A percentile compares a stretch with the other conserved stretches of the same genome.
Conservation (phyloP, 805 yeast species). For the Saccharomycopsis lassenensis region DNA sequence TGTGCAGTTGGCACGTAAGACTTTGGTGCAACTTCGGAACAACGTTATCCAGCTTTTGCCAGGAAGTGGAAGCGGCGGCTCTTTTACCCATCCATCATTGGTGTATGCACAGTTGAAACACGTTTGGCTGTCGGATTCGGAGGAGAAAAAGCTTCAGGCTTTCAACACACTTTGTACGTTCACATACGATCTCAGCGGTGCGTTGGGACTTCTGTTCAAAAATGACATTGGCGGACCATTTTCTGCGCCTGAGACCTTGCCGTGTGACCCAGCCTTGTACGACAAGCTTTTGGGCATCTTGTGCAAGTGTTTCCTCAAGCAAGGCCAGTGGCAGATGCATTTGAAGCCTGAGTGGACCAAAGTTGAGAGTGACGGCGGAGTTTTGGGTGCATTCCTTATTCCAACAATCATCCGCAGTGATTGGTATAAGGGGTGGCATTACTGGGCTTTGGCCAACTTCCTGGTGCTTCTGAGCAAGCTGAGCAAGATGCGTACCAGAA, state of each 20-base stretch:
- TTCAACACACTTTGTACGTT: constrained; percentile 77
- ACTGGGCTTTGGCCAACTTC: constrained; percentile 97
- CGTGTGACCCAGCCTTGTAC: constrained; percentile 33
- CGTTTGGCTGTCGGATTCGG: constrained; percentile 93
- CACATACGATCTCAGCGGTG: constrained; percentile 82
- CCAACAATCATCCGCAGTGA: constrained; percentile 89
- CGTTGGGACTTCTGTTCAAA: constrained; percentile 75
- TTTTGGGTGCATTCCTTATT: constrained; percentile 79
- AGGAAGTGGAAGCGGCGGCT: constrained; percentile 33
- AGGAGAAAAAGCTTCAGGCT: constrained; percentile 80
- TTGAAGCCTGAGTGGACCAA: constrained; percentile 71
- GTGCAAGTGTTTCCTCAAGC: constrained; percentile 92
- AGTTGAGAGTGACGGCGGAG: constrained; percentile 59
- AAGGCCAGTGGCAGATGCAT: constrained; percentile 96
- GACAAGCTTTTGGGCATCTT: constrained; percentile 74
- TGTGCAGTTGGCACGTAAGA: constrained; percentile 83
- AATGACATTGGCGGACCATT: constrained; percentile 69
- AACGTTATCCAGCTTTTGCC: constrained; percentile 11
- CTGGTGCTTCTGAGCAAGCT: constrained; percentile 72
- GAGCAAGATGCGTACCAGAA: constrained; percentile 25
- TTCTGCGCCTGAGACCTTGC: constrained; percentile 67
- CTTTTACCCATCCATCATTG: constrained; percentile 43
- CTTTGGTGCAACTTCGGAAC: constrained; percentile 57
- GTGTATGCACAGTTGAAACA: constrained; percentile 95
- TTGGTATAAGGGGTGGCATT: constrained; percentile 99